Evolutionary conservation across 768 basidiomycete genomes (phyloP), one percentile per base, ranked within the genome.

Genomic region (Arthromyces matolae): DNA sequence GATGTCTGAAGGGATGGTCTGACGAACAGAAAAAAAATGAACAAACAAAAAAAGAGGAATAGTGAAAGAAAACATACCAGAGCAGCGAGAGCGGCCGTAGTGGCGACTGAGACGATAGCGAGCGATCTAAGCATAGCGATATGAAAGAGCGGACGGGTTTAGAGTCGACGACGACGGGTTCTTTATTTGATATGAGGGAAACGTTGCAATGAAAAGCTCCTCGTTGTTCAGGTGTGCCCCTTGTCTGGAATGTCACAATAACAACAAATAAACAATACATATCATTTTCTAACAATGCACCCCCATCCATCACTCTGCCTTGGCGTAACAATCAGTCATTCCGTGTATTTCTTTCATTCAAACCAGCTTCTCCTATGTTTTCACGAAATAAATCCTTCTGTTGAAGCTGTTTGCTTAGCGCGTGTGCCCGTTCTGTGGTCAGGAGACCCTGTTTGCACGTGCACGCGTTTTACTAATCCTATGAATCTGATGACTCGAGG

Each of bases 1-100:
- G 59, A 92, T 81, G 44, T 70, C 78, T 12, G 78, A 48, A n/a
- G 92, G 91, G 62, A 93, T 84, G 47, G 36, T 25, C 29, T 50
- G n/a, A n/a, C n/a, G n/a, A n/a, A n/a, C n/a, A n/a, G n/a, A n/a
- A n/a, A n/a, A n/a, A n/a, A n/a, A n/a, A n/a, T n/a, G n/a, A n/a
- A n/a, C n/a, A n/a, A n/a, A n/a, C n/a, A n/a, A n/a, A n/a, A n/a
- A n/a, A n/a, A n/a, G n/a, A n/a, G n/a, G n/a, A n/a, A n/a, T n/a
- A n/a, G n/a, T n/a, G n/a, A 24, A 9, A 27, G 20, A 41, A 23
- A 43, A 54, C 65, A 37, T 59, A 78, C 77, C 50, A 70, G 69
- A 69, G 77, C 75, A 8, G 80, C 83, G 50, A 78, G 54, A 8
- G 66, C 82, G 16, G 68, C 70, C 18, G 80, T 59, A n/a, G 76